Base-by-base conservation (phyloP, 345 rosid genomes). In the Moricandia moricandioides region DNA sequence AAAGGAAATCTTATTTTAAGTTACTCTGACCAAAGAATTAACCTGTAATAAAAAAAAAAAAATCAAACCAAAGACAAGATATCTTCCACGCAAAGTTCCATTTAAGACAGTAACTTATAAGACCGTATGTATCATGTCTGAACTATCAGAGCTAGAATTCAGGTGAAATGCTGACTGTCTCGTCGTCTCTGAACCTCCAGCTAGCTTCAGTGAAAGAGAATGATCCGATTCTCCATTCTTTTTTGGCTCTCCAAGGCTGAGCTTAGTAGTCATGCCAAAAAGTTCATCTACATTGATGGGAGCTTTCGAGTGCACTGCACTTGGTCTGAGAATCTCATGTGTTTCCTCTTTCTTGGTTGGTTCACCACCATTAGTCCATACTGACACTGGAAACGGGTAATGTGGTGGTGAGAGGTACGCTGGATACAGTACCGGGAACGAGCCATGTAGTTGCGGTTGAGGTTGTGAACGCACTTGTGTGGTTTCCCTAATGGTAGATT, bases 111-210 rank as follows among this genome's bases (percentile, higher is more conserved):
- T n/a, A n/a, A n/a, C n/a, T n/a, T n/a, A n/a, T n/a, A n/a, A n/a
- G n/a, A n/a, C 24, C 24, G 24, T 2, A 21, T 21, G 24, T 2
- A 21, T 21, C 24, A 86, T 75, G 21, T 86, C 82, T 8, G 92
- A 83, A 71, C 79, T 72, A 52, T 83, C 84, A 21, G 91, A 74
- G 43, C 86, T 77, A 7, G 94, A 90, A 63, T 85, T 90, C 13
- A 97, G 93, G 59, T 92, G 99, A 75, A 95, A 95, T 34, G 99
- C 99, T 1, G 99, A 95, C 77, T 87, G 99, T 77, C 95, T 77
- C 18, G 91, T 77, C 18, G 91, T 77, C 24, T 21, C 24, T 21
- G 24, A 21, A 21, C 24, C 24, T 21, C 24, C 24, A 1, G 72
- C 83, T 8, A 95, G 79, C 73, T 89, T 95, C 65, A 90, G 72